Conservation (phyloP, 2,329 filamentous ascomycete species). For the Pseudopyrenochaeta lycopersici region DNA sequence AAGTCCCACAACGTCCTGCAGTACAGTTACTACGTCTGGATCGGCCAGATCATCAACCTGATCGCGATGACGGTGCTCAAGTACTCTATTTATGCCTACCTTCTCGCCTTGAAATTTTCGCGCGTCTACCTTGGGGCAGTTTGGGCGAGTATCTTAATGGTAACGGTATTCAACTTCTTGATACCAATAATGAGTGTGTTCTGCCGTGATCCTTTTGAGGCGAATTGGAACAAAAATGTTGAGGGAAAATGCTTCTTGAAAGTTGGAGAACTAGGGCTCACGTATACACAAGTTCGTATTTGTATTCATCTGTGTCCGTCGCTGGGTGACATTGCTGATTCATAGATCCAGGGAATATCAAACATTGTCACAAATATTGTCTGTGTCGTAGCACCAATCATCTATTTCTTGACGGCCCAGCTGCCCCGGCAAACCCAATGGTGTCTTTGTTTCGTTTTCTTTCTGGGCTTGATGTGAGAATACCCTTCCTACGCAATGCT, state of each 20-base stretch:
- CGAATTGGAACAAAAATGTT: slow-evolving; percentile 35
- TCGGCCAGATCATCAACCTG: slow-evolving; percentile 34
- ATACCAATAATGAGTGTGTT: slow-evolving; percentile 29
- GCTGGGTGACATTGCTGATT: not conserved
- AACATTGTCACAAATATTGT: slow-evolving; percentile 41
- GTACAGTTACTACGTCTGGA: slow-evolving; percentile 33
- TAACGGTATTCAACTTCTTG: slow-evolving; percentile 32
- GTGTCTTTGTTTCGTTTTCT: slow-evolving; percentile 37
- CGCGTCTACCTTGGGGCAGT: slow-evolving; percentile 28
- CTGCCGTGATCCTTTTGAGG: slow-evolving; percentile 34
- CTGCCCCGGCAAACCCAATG: slow-evolving; percentile 34
- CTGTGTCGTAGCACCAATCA: slow-evolving; percentile 35
- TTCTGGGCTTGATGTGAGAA: slow-evolving; percentile 34
- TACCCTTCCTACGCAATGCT: not conserved
- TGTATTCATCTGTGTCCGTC: not conserved
- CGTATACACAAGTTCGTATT: slow-evolving; percentile 20
- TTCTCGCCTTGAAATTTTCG: slow-evolving; percentile 35
- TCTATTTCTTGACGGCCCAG: slow-evolving; percentile 37
- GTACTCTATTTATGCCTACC: slow-evolving; percentile 38
- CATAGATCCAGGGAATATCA: slow-evolving; percentile 18
- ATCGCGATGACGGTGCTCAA: slow-evolving; percentile 34
- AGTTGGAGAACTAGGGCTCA: slow-evolving; percentile 11
- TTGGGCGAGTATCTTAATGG: slow-evolving; percentile 34
- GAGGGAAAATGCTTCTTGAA: slow-evolving; percentile 33
- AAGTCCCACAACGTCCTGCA: slow-evolving; percentile 20